A percentile compares a stretch with the other conserved stretches of the same genome.
Conservation (phyloP, 2,329 filamentous ascomycete species). For the Monilinia laxa region DNA sequence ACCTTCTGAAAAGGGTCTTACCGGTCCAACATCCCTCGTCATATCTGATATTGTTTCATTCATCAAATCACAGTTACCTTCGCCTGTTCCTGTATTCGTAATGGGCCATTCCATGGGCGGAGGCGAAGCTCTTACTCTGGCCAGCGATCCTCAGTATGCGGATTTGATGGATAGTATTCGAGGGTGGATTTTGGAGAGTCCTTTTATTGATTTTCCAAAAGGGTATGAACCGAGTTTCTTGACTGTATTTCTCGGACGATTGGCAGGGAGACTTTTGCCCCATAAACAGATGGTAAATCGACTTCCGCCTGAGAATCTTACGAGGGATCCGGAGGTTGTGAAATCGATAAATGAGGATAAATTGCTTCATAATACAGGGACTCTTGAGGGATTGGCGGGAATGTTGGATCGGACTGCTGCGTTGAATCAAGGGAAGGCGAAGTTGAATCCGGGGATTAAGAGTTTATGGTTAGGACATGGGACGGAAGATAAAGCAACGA, state of each 20-base stretch:
- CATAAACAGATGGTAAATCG: conserved; percentile 61
- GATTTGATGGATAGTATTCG: conserved; percentile 60
- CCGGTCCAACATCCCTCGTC: conserved; percentile 71
- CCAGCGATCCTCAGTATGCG: conserved; percentile 50
- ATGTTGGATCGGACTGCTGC: conserved; percentile 71
- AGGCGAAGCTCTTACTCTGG: conserved; percentile 66
- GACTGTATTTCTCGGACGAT: conserved; percentile 63
- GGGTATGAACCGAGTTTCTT: conserved; percentile 61
- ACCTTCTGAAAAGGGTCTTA: conserved; percentile 64
- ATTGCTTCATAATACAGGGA: conserved; percentile 80
- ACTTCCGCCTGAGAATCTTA: conserved; percentile 61
- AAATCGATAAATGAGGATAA: conserved; percentile 62
- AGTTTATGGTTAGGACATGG: conserved; percentile 75
- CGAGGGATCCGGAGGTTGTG: conserved; percentile 64
- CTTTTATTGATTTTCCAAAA: conserved; percentile 72
- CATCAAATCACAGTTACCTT: conserved; percentile 58
- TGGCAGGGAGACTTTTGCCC: conserved; percentile 68
- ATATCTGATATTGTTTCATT: conserved; percentile 78
- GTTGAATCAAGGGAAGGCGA: conserved; percentile 57
- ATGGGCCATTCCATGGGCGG: conserved; percentile 93
- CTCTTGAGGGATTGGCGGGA: conserved; percentile 74
- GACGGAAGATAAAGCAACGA: conserved; percentile 68
- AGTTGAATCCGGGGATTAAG: conserved; percentile 54
- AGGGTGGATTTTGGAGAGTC: conserved; percentile 75
- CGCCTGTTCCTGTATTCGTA: conserved; percentile 67